Percentiles rank a stretch among this genome's conserved stretches.
phyloP scores from a whole-genome alignment of 352 stramenopile genomes.

The Thalassiosira sp. region DNA sequence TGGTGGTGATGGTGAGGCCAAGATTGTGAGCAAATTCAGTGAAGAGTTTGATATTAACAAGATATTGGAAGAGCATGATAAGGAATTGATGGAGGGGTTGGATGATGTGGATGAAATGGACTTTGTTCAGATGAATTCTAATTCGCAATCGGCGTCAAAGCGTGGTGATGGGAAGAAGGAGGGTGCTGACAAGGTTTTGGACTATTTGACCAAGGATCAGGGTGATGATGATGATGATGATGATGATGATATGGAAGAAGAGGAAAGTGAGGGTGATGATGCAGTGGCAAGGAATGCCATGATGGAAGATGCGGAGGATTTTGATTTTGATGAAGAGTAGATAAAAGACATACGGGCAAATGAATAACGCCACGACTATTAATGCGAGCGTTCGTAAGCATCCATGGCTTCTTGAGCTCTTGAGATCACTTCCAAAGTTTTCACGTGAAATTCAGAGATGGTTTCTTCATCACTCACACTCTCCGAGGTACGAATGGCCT shows the following conservation, averaged over 20 bases:
- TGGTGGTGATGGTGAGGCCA: conserved; percentile 28
- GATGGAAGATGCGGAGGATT: conserved; percentile 56
- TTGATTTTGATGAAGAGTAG: conserved; percentile 36
- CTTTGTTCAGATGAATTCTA: conserved; percentile 74
- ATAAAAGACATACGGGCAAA: too few species aligned
- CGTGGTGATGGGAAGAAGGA: conserved; percentile 8
- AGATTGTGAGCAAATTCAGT: conserved; percentile 73
- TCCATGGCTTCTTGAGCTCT: too few species aligned
- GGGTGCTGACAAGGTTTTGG: conserved; percentile 28
- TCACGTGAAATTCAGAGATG: too few species aligned
- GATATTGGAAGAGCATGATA: conserved; percentile 61
- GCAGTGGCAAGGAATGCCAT: conserved; percentile 22
- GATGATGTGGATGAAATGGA: conserved; percentile 83
- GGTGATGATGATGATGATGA: conserved; percentile 21
- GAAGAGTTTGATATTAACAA: conserved; percentile 79
- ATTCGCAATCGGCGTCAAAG: neutral
- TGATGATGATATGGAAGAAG: conserved; percentile 44
- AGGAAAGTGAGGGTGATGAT: conserved; percentile 28
- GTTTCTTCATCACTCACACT: too few species aligned
- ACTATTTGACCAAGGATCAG: conserved; percentile 40
- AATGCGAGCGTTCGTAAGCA: too few species aligned
- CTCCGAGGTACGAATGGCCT: too few species aligned
- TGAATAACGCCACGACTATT: too few species aligned
- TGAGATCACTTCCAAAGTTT: too few species aligned
- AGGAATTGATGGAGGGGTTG: conserved; percentile 68